Evolutionary conservation across 1,284 basidiomycete species (phyloP).

Genomic region (Ustilago nuda): DNA sequence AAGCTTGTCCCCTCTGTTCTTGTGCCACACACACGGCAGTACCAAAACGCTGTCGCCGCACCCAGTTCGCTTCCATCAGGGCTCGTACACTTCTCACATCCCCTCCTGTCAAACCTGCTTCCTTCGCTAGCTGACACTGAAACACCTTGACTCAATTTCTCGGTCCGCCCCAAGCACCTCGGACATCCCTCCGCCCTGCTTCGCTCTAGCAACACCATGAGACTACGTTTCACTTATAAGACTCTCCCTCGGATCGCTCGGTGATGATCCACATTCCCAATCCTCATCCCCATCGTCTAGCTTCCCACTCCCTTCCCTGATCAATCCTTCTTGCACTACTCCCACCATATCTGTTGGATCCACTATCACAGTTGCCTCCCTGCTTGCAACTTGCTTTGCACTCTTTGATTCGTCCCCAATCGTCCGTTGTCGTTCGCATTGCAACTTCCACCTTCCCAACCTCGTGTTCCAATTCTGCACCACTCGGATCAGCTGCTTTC

Average conservation of each 20-base stretch:
- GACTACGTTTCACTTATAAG: slow-evolving; percentile 38
- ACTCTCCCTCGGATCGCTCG: slow-evolving; percentile 48
- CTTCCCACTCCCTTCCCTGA: slow-evolving; percentile 15
- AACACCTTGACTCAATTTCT: slow-evolving; percentile 28
- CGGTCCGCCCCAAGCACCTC: slow-evolving; percentile 46
- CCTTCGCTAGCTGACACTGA: slow-evolving; percentile 31
- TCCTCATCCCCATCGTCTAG: slow-evolving; percentile 27
- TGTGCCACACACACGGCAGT: slow-evolving; percentile 8
- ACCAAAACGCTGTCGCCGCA: slow-evolving; percentile 4
- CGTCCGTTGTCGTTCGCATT: slow-evolving; percentile 22
- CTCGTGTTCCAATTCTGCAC: slow-evolving; percentile 15
- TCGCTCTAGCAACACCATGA: slow-evolving; percentile 38
- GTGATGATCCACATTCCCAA: slow-evolving; percentile 39
- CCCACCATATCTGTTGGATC: slow-evolving; percentile 39
- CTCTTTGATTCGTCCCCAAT: slow-evolving; percentile 18
- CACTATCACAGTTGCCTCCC: slow-evolving; percentile 12
- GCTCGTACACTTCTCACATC: background rate
- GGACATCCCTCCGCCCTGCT: slow-evolving; percentile 31
- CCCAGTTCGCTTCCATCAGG: too few relatives aligned
- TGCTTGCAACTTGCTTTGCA: slow-evolving; percentile 23
- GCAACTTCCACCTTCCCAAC: background rate
- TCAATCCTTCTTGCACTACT: slow-evolving; percentile 19
- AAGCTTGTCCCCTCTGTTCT: background rate
- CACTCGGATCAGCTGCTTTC: slow-evolving; percentile 22
- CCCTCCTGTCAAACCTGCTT: slow-evolving; percentile 19